Conservation (phyloP, 2,329 filamentous ascomycete species). For the Aspergillus quadricinctus region DNA sequence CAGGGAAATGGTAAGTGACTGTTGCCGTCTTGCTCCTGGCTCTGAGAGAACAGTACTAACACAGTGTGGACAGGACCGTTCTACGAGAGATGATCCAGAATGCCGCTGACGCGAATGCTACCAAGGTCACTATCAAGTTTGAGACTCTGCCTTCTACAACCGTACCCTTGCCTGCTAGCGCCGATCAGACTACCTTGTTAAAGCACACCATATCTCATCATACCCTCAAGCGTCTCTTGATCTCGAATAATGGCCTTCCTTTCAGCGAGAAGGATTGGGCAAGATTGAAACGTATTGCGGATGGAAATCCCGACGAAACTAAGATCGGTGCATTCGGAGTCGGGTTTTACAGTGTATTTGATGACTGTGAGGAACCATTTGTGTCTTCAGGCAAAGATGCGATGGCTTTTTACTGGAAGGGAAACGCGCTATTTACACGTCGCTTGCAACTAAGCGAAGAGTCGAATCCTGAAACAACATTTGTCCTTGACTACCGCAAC, state of each 20-base stretch:
- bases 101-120: constrained; percentile 92
- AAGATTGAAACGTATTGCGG: constrained; percentile 91
- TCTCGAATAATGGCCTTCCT: constrained; percentile 84
- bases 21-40: neutral
- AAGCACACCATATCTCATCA: constrained; percentile 83
- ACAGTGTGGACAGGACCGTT: constrained; percentile 45
- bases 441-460: constrained; percentile 69
- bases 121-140: constrained; percentile 83
- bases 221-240: constrained; percentile 79
- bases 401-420: constrained; percentile 99
- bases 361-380: constrained; percentile 96
- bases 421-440: constrained; percentile 92
- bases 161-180: constrained; percentile 63
- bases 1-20: constrained; percentile 79
- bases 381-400: constrained; percentile 87
- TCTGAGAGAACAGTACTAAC: constrained; percentile 11
- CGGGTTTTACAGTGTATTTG: constrained; percentile 97
- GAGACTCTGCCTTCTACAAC: constrained; percentile 81
- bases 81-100: constrained; percentile 95
- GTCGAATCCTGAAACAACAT: constrained; percentile 71
- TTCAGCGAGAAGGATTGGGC: constrained; percentile 92
- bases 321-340: constrained; percentile 99
- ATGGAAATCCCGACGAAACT: constrained; percentile 97
- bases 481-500: constrained; percentile 91
- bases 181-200: constrained; percentile 65